Conservation (phyloP, 108 stramenopile species). For the Pseudonitzschia delicatissima region DNA sequence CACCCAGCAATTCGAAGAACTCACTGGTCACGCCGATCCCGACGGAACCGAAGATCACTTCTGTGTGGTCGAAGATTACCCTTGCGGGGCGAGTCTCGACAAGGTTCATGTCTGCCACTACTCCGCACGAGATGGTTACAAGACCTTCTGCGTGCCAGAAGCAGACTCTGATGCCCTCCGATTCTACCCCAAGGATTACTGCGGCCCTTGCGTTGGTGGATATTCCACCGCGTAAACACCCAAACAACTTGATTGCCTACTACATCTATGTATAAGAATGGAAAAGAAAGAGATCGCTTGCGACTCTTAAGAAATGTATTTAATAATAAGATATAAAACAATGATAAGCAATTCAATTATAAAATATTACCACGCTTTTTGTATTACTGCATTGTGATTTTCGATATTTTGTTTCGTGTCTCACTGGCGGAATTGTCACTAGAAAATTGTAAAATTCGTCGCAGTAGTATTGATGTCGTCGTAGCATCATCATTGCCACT, state of each 20-base stretch:
- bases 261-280: too few relatives aligned
- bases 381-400: too few relatives aligned
- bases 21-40: not conserved
- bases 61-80: conserved; percentile 35
- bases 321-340: not conserved
- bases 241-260: too few relatives aligned
- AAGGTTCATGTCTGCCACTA: conserved; percentile 49
- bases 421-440: too few relatives aligned
- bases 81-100: conserved; percentile 30
- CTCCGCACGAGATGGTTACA: conserved; percentile 34
- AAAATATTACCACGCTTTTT: too few relatives aligned
- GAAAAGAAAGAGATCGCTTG: too few relatives aligned
- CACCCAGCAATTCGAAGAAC: not conserved
- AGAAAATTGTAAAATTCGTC: too few relatives aligned
- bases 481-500: too few relatives aligned
- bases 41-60: conserved; percentile 15
- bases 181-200: conserved; percentile 44
- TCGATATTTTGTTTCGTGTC: too few relatives aligned
- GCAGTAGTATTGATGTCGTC: too few relatives aligned
- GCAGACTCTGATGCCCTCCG: conserved; percentile 38
- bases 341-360: not conserved
- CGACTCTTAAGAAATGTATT: too few relatives aligned
- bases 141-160: conserved; percentile 48
- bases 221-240: too few relatives aligned
- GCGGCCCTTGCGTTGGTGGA: conserved; percentile 40